Evolutionary conservation across 2,329 filamentous ascomycete genomes (phyloP).

Genomic region (Exophiala xenobiotica): DNA sequence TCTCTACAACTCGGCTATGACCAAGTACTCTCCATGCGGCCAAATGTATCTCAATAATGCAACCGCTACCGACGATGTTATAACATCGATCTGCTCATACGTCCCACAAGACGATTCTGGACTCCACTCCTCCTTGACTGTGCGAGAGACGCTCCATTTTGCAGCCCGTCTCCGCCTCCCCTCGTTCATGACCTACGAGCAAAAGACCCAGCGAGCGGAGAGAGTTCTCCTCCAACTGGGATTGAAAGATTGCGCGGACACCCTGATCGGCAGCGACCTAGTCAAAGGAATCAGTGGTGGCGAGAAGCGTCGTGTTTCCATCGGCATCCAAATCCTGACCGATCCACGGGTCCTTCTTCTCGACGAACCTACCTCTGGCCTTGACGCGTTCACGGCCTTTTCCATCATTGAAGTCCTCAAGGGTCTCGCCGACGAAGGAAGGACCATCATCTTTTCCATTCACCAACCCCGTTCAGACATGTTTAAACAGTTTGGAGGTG

Average conservation of each 20-base stretch:
- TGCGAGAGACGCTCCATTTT: constrained; percentile 76
- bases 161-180: constrained; percentile 67
- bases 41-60: constrained; percentile 69
- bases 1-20: constrained; percentile 61
- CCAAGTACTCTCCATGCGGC: constrained; percentile 62
- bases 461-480: constrained; percentile 81
- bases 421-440: constrained; percentile 54
- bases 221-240: constrained; percentile 71
- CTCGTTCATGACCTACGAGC: constrained; percentile 53
- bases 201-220: constrained; percentile 65
- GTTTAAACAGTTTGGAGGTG: constrained; percentile 76
- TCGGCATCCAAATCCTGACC: constrained; percentile 79
- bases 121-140: constrained; percentile 75
- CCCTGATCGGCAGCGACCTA: constrained; percentile 77
- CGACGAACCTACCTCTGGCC: constrained; percentile 78
- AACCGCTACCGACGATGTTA: constrained; percentile 62
- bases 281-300: constrained; percentile 81
- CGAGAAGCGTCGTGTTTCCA: constrained; percentile 76
- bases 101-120: constrained; percentile 85
- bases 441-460: constrained; percentile 77
- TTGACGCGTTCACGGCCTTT: constrained; percentile 73
- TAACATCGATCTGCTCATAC: constrained; percentile 67
- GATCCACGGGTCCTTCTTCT: constrained; percentile 77
- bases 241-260: constrained; percentile 65
- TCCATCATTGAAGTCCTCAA: constrained; percentile 75